Evolutionary conservation across 441 rosid species (phyloP), one percentile per base, ranked within the genome.

Genomic region (Populus trichocarpa): DNA sequence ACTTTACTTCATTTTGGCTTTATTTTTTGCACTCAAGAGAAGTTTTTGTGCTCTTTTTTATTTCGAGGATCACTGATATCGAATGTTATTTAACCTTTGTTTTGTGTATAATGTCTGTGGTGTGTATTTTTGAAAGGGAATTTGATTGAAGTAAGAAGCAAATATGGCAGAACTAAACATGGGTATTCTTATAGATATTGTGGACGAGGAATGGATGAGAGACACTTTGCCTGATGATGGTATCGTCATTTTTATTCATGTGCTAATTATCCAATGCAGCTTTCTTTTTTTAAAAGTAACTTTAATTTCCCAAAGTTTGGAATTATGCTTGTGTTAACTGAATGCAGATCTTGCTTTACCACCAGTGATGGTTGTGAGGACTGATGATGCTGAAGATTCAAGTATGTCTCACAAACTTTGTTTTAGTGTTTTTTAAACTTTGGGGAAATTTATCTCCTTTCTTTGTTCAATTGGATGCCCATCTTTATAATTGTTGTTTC

Each of bases 191-290:
- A 87, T 94, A 57, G 99, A 96, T 82, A 83, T 94, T 35, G 91
- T 94, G 80, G 99, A 96, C 57, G 98, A 94, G 75, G 98, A 96
- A 72, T 96, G 98, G 98, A 92, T 92, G 99, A 84, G 92, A 69
- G 97, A 94, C 84, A 92, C 98, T 81, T 84, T 96, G 23, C 98
- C 98, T 76, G 87, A 87, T 81, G 99, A 96, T 70, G 96, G 99
- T 95, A 87, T 78, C 22, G 25, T 53, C 61, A 53, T 53, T 38
- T 63, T 63, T 23, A 13, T 40, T 12, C 59, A 23, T 23, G 26
- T 14, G 57, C 33, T 59, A 66, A 3, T 30, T 63, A 23, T 2
- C 59, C 71, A 26, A 32, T 75, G 30, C 46, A 57, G 65, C 53
- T 69, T 50, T 8, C 67, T 3, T 18, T 5, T 18, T 30, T 30